Conservation (phyloP, 106 monocot species). For the Dendrobium nobile region DNA sequence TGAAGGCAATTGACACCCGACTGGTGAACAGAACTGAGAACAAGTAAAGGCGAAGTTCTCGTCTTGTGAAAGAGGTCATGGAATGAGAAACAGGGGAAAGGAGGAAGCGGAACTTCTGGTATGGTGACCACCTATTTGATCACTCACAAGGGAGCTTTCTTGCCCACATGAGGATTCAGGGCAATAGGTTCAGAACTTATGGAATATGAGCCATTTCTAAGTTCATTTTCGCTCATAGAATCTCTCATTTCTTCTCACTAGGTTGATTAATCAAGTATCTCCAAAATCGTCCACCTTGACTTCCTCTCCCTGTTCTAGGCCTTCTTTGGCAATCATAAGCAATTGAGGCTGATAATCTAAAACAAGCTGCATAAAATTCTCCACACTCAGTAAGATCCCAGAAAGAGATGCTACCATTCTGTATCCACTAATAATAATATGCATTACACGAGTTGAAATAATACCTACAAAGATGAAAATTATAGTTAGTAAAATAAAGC, state of each 20-base stretch:
- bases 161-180: constrained; percentile 5
- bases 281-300: constrained; percentile 89
- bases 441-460: constrained; percentile 18
- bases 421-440: constrained; percentile 83
- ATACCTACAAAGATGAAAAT: constrained; percentile 29
- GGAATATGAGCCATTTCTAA: not conserved
- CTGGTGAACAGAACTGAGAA: constrained; percentile 65
- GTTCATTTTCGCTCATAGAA: not conserved
- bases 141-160: constrained; percentile 4
- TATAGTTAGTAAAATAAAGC: not conserved
- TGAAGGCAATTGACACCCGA: constrained; percentile 92
- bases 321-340: constrained; percentile 48
- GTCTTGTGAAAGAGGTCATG: constrained; percentile 14
- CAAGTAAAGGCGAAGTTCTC: constrained; percentile 47
- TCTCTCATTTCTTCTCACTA: constrained; percentile 9
- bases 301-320: constrained; percentile 92
- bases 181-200: constrained; percentile 6
- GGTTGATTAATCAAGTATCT: constrained; percentile 31
- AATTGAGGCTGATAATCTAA: constrained; percentile 37
- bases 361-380: constrained; percentile 54
- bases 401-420: constrained; percentile 86
- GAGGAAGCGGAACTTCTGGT: not conserved
- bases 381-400: constrained; percentile 83
- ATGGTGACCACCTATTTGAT: not conserved
- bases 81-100: not conserved